phyloP scores from a whole-genome alignment of 306 rosid genomes.

The Bauhinia variegata region DNA sequence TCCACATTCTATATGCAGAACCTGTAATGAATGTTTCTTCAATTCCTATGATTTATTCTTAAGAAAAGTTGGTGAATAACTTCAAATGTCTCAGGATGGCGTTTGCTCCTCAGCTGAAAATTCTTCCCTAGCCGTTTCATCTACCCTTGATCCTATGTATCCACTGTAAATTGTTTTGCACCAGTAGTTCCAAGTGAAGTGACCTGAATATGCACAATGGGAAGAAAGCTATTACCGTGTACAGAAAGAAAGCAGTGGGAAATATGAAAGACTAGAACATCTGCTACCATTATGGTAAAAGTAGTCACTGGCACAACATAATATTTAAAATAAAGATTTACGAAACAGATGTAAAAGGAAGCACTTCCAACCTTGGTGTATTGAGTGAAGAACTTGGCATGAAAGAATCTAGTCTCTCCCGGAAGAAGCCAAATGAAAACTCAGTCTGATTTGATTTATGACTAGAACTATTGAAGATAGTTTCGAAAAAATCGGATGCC shows the following conservation, averaged over 20 bases:
- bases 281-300: too few relatives aligned
- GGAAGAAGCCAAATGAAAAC: conserved; percentile 32
- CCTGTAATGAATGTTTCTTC: conserved; percentile 15
- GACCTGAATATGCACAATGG: conserved; percentile 23
- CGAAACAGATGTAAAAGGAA: not conserved
- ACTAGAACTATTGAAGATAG: conserved; percentile 60
- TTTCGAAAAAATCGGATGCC: conserved; percentile 87
- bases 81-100: not conserved
- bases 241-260: not conserved
- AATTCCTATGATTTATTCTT: not conserved
- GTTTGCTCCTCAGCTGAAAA: conserved; percentile 24
- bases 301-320: too few relatives aligned
- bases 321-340: not conserved
- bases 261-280: not conserved
- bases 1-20: too few relatives aligned
- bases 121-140: not conserved
- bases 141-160: not conserved
- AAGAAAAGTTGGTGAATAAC: not conserved
- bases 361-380: conserved; percentile 32
- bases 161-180: not conserved
- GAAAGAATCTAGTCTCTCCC: conserved; percentile 24
- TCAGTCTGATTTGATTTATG: not conserved
- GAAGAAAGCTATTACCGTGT: conserved; percentile 21
- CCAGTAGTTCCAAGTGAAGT: not conserved
- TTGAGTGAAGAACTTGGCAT: not conserved